phyloP scores from a whole-genome alignment of 139 green algal species.

The Tetratostichococcus sp. region DNA sequence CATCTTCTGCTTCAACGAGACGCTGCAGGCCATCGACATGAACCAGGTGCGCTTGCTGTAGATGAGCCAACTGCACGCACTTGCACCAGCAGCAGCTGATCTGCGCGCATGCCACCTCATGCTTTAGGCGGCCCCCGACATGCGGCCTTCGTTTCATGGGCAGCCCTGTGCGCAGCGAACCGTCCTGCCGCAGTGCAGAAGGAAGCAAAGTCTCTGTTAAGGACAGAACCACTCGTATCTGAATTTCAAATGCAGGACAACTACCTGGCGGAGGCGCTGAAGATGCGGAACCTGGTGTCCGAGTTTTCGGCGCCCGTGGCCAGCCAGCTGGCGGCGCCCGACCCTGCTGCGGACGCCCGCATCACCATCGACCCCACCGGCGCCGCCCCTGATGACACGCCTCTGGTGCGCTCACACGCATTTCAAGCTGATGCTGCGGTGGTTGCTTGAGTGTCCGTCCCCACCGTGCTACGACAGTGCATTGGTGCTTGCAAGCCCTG shows the following conservation, averaged over 20 bases:
- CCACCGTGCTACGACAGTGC: too few relatives aligned
- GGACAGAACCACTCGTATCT: too few relatives aligned
- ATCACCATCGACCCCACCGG: neutral
- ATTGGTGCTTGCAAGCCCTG: too few relatives aligned
- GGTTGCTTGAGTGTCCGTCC: too few relatives aligned
- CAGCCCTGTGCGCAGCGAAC: too few relatives aligned
- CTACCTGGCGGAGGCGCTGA: slow-evolving; percentile 78
- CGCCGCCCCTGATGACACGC: neutral
- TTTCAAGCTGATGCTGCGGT: neutral
- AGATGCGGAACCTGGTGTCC: slow-evolving; percentile 70
- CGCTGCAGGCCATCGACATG: slow-evolving; percentile 80
- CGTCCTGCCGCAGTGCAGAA: too few relatives aligned
- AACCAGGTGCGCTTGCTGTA: slow-evolving; percentile 44
- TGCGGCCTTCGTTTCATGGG: too few relatives aligned
- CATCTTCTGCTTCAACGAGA: slow-evolving; percentile 75
- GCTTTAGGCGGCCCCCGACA: too few relatives aligned
- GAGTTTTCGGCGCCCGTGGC: slow-evolving; percentile 35
- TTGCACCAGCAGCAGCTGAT: too few relatives aligned
- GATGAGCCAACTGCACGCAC: too few relatives aligned
- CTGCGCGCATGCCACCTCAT: too few relatives aligned
- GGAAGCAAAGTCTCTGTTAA: too few relatives aligned
- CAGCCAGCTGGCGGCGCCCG: neutral
- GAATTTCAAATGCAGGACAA: slow-evolving; percentile 54
- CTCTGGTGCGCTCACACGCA: neutral
- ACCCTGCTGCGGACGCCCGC: neutral